phyloP scores from a whole-genome alignment of 306 rosid genomes.

The Dalbergia cochinchinensis region DNA sequence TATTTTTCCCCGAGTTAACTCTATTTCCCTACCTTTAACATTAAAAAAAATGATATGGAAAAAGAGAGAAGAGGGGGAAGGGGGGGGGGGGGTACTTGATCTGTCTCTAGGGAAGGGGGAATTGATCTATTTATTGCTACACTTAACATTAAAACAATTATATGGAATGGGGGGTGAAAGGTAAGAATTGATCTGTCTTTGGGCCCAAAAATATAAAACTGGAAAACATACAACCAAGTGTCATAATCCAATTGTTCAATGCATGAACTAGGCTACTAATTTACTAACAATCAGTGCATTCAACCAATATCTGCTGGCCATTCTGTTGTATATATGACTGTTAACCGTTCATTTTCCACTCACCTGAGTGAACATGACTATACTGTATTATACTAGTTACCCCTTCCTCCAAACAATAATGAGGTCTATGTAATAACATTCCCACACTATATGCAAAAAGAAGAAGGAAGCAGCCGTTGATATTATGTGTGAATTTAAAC shows the following conservation, averaged over 20 bases:
- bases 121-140: no score
- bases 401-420: conserved; percentile 4
- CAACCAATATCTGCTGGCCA: neutral
- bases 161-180: no score
- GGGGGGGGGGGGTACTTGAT: no score
- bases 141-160: no score
- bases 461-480: neutral
- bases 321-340: neutral
- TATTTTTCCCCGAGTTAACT: conserved; percentile 12
- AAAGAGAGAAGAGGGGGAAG: neutral
- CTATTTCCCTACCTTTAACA: neutral
- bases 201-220: no score
- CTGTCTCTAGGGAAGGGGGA: no score
- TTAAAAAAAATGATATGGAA: neutral
- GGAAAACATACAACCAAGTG: neutral
- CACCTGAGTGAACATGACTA: neutral
- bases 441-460: neutral
- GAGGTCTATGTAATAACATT: conserved; percentile 15
- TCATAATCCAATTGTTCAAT: neutral
- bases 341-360: neutral
- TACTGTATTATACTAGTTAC: neutral
- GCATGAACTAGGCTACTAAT: neutral
- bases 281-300: neutral
- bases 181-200: neutral
- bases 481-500: neutral